These are phyloP conservation scores for Funneliformis geosporum DNA, from an alignment of 192 early-diverging fungal genomes.

Conservation along the genomic window DNA sequence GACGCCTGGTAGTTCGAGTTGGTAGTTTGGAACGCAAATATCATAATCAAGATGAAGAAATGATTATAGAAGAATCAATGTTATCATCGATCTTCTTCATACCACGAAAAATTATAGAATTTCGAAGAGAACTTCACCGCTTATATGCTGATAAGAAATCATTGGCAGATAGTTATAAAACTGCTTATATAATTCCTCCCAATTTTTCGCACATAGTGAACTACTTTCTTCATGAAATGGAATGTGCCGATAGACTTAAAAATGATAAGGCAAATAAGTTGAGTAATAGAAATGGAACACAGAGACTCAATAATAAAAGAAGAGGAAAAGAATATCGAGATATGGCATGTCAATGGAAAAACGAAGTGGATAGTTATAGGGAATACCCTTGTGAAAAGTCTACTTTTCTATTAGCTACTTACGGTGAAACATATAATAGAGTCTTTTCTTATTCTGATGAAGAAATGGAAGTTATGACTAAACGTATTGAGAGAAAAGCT, in stretches of 20 bases:
- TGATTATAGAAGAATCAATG: not conserved
- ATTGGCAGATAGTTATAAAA: not conserved
- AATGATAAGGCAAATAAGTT: not conserved
- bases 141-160: not conserved
- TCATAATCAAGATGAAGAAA: not conserved
- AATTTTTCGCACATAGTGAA: not conserved
- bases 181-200: not conserved
- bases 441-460: not conserved
- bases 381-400: not conserved
- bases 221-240: not conserved
- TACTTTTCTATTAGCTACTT: not conserved
- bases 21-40: not conserved
- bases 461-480: not conserved
- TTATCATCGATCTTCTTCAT: conserved; percentile 2
- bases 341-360: not conserved
- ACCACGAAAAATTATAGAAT: not conserved
- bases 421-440: not conserved
- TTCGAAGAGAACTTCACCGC: not conserved
- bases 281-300: not conserved
- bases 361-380: not conserved
- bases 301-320: not conserved
- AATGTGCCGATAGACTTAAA: not conserved
- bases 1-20: conserved; percentile 4
- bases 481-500: not conserved
- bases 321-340: not conserved